Evolutionary conservation across 768 basidiomycete genomes (phyloP).

Genomic region (Clavaria fumosa): DNA sequence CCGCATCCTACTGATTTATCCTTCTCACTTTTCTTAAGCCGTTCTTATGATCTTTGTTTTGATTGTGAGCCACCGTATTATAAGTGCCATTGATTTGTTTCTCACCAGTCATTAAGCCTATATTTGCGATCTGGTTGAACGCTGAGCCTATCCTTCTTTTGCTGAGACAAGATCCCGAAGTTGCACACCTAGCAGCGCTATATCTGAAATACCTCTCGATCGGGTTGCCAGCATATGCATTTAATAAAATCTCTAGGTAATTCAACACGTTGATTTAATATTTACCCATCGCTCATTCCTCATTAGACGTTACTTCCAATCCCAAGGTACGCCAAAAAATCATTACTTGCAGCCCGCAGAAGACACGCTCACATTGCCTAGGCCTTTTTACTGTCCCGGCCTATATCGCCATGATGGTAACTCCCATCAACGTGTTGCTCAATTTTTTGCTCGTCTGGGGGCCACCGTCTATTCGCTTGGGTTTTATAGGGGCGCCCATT

Average conservation of each 20-base stretch:
- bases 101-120: conserved; percentile 22
- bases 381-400: conserved; percentile 76
- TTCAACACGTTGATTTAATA: conserved; percentile 8
- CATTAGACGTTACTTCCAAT: conserved; percentile 60
- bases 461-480: conserved; percentile 58
- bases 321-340: conserved; percentile 38
- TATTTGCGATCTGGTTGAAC: conserved; percentile 64
- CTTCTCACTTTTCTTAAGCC: conserved; percentile 31
- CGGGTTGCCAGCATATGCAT: conserved; percentile 47
- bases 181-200: conserved; percentile 57
- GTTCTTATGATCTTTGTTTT: conserved; percentile 44
- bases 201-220: conserved; percentile 68
- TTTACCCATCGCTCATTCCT: background rate
- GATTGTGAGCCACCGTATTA: conserved; percentile 35
- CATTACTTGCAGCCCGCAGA: background rate
- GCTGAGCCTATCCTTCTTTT: conserved; percentile 64
- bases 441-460: conserved; percentile 91
- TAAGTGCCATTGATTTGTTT: background rate
- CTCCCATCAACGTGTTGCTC: conserved; percentile 71
- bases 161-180: conserved; percentile 69
- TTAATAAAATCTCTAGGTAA: conserved; percentile 34
- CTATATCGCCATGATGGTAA: conserved; percentile 63
- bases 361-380: conserved; percentile 14
- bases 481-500: conserved; percentile 86
- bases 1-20: background rate